phyloP scores from a whole-genome alignment of 2,329 filamentous ascomycete genomes.

The Ophiostoma montium region DNA sequence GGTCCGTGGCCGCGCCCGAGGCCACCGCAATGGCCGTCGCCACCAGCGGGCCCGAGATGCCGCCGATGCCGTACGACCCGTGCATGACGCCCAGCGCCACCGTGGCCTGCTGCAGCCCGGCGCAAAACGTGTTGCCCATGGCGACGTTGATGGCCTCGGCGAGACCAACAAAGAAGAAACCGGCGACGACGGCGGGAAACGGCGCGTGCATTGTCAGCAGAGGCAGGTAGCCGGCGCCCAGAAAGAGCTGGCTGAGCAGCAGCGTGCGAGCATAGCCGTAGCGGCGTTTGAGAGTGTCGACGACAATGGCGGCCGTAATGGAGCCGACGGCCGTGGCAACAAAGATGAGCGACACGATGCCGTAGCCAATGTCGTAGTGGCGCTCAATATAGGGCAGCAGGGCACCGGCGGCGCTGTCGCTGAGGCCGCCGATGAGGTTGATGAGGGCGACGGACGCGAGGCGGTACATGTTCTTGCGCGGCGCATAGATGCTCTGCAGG shows the following conservation, averaged over 20 bases:
- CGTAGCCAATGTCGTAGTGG: slow-evolving; percentile 62
- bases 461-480: slow-evolving; percentile 56
- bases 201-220: slow-evolving; percentile 52
- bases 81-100: slow-evolving; percentile 48
- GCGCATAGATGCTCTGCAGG: slow-evolving; percentile 43
- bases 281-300: slow-evolving; percentile 47
- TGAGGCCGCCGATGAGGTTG: slow-evolving; percentile 56
- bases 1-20: slow-evolving; percentile 24
- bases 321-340: slow-evolving; percentile 66
- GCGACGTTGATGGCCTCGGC: slow-evolving; percentile 42
- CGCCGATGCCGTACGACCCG: slow-evolving; percentile 53
- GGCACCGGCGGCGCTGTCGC: slow-evolving; percentile 62
- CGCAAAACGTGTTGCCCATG: slow-evolving; percentile 38
- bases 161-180: slow-evolving; percentile 55
- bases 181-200: slow-evolving; percentile 50
- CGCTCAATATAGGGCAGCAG: slow-evolving; percentile 70
- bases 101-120: slow-evolving; percentile 30
- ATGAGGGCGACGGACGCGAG: slow-evolving; percentile 50
- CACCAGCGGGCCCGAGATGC: slow-evolving; percentile 53
- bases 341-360: slow-evolving; percentile 69
- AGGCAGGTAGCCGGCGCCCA: slow-evolving; percentile 48
- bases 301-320: slow-evolving; percentile 54
- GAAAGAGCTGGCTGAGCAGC: slow-evolving; percentile 40
- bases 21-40: slow-evolving; percentile 58
- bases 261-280: slow-evolving; percentile 53